Evolutionary conservation across 2,329 filamentous ascomycete species (phyloP).

Genomic region (Chlorencoelia australis): DNA sequence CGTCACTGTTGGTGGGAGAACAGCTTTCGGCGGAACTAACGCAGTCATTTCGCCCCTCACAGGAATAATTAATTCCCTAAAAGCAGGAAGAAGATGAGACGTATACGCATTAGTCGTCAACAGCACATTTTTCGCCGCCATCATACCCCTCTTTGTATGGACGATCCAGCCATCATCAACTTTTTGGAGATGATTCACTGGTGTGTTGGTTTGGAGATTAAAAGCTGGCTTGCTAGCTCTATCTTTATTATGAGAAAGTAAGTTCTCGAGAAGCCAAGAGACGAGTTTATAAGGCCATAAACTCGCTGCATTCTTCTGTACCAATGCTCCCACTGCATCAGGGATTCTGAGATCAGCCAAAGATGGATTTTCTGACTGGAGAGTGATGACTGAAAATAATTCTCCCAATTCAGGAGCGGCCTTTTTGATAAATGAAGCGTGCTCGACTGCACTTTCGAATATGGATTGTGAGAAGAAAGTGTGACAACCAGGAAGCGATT

Average conservation of each 20-base stretch:
- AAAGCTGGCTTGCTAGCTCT: constrained; percentile 32
- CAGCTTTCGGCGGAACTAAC: constrained; percentile 43
- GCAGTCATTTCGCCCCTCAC: constrained; percentile 65
- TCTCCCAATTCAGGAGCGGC: constrained; percentile 47
- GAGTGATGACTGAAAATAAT: constrained; percentile 26
- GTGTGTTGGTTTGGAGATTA: constrained; percentile 67
- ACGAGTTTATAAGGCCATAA: constrained; percentile 83
- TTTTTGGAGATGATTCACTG: constrained; percentile 42
- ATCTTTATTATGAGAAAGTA: constrained; percentile 11
- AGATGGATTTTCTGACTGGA: constrained; percentile 23
- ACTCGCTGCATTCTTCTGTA: constrained; percentile 55
- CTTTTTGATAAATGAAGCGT: constrained; percentile 40
- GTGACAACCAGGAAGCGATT: constrained; percentile 51
- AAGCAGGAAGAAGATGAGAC: constrained; percentile 58
- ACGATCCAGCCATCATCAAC: constrained; percentile 42
- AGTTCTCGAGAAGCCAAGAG: constrained; percentile 51
- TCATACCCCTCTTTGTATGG: constrained; percentile 57
- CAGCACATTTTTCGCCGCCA: constrained; percentile 54
- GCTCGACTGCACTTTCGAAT: constrained; percentile 40
- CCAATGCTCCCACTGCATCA: constrained; percentile 50
- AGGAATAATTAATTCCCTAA: constrained; percentile 65
- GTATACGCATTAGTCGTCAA: constrained; percentile 82
- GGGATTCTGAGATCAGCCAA: constrained; percentile 46
- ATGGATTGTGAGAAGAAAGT: constrained; percentile 47
- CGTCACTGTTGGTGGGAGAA: constrained; percentile 9